Evolutionary conservation across 768 basidiomycete genomes (phyloP), one percentile per base, ranked within the genome.

Genomic region (Coprinellus micaceus): DNA sequence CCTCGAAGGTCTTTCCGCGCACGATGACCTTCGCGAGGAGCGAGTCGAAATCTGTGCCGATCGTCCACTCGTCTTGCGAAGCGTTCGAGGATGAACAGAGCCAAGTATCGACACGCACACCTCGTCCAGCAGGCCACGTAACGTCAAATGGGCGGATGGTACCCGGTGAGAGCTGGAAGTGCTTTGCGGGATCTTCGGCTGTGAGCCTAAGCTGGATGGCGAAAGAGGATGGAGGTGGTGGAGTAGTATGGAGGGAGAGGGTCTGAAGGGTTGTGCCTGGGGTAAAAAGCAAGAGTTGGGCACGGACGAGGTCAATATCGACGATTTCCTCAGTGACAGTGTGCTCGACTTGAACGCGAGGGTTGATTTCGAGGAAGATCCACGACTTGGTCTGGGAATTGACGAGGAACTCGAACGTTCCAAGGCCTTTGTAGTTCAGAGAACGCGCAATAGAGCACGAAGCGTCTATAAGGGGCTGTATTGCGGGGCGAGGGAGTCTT

Each of bases 321-420:
- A 85, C 89, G 63, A 95, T 89, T 66, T 93, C 91, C 82, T 94
- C 92, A 55, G 93, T 92, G 62, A 94, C 85, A 45, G 93, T 94
- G 72, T 94, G 93, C 68, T 94, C 93, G 67, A 95, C 93, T 69
- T 95, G 93, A 53, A 94, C 89, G 70, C 92, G 88, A 22, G 92
- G 89, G 69, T 92, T 92, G 60, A 94, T 91, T 69, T 94, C 91
- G 61, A 94, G 88, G 70, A 94, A 94, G 70, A 93, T 91, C 75
- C 91, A 89, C 59, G 88, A 75, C 58, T 82, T 81, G 63, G 81
- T 79, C 61, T 86, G 81, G 64, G 65, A 52, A 50, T 94, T 91
- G 61, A 94, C 83, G 59, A 95, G 77, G 77, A 90, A 94, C 73
- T 95, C 93, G 43, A 88, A 90, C 17, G 92, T 94, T 54, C 93